Base-by-base conservation (phyloP, 805 yeast genomes). In the Suhomyces emberorum region DNA sequence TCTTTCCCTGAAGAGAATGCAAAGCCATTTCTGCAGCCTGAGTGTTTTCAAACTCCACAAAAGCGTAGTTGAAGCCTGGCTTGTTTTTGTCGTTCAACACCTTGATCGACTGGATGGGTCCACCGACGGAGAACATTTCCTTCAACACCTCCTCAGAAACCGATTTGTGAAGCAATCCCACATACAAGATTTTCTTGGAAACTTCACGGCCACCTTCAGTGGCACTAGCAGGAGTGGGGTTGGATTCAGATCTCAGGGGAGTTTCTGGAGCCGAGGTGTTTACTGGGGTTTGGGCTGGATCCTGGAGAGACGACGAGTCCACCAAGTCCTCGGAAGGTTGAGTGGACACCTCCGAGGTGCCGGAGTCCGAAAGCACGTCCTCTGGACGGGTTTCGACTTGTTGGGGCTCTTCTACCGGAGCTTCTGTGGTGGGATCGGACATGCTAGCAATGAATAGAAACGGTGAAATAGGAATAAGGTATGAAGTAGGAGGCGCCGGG, bases 131-230 rank as follows among this genome's bases (percentile, higher is more conserved):
- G 53, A 88, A 83, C 34, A 82, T 63, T 21, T 79, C 86, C 44
- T 68, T 70, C 37, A 87, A 57, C 39, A 69, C 54, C 12, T 77
- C 83, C 46, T 85, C 95, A 15, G 78, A 64, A 28, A 85, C 79
- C 1, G 79, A 57, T 44, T 77, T 77, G 51, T 75, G 82, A 36
- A 88, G 62, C 9, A 82, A 80, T 30, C 95, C 91, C 29, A 88
- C 91, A 54, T 88, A 83, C 30, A 87, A 61, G 39, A 84, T 82
- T 38, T 76, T 81, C 39, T 77, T 74, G 23, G 88, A 81, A 6
- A 83, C 72, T 52, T 84, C 91, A 49, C 95, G 76, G 21, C 95
- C 95, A 35, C 95, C 95, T 37, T 79, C 78, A 15, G 74, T 59
- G 11, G 91, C 93, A 43, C 76, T 70, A n/a, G 89, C 89, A 6